Base-by-base conservation (phyloP, 2,329 filamentous ascomycete species). In the Paramyrothecium sp. region DNA sequence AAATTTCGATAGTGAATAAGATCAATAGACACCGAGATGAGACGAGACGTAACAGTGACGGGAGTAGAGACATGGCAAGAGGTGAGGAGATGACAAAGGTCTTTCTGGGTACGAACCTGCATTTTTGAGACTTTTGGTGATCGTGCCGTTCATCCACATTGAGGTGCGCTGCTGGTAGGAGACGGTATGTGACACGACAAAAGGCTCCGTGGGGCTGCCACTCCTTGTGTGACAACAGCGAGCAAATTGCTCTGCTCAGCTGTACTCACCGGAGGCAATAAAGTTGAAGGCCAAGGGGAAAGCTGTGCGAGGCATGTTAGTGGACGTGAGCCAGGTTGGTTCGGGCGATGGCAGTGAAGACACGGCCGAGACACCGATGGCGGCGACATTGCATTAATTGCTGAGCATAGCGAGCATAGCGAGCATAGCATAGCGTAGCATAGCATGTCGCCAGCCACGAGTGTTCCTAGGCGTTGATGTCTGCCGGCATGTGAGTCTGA, bases 251-350 rank as follows among this genome's bases (percentile, higher is more conserved):
- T 74, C 74, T 17, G 38, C 38, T 44, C 38, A 44, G 38, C 38
- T 41, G n/a, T 76, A 94, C 91, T 94, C 87, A 95, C 91, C 90
- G 80, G 90, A 91, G 74, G 91, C 91, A 78, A 95, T 90, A 80
- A 95, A 95, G 78, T 95, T 95, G 71, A 95, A 81, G 73, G 91
- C 90, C 75, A 95, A 79, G 66, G 91, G 91, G 63, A 92, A 78
- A 63, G 89, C 91, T 95, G 67, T 51, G 59, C 65, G 61, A 54
- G 12, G 53, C 10, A 30, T 4, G 26, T 30, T 30, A 30, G 26
- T 30, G 10, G 4, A 30, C 26, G 26, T 30, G 26, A 30, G 26
- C 26, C 26, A 30, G 26, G n/a, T n/a, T n/a, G n/a, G n/a, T n/a
- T 19, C 34, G 20, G 7, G n/a, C 2, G 49, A 33, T 48, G 47